Conservation (phyloP, 2,329 filamentous ascomycete species). For the Cladosporium sp. region DNA sequence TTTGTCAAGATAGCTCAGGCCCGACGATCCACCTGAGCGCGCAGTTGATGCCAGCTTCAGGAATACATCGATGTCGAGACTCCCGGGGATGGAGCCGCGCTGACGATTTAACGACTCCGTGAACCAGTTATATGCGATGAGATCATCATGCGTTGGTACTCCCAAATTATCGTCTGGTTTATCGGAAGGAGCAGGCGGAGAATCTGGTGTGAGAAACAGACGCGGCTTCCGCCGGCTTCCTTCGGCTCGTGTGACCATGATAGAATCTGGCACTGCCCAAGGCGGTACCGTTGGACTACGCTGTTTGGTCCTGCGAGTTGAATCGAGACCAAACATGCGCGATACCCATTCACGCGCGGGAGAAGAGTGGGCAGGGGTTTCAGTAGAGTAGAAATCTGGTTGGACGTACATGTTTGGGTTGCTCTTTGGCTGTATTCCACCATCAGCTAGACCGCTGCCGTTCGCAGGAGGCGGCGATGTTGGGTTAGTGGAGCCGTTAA, state of each 20-base stretch:
- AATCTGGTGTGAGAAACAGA: too few species aligned
- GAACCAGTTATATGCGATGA: constrained; percentile 3
- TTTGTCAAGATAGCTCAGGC: background rate
- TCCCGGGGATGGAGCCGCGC: constrained; percentile 13
- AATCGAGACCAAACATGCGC: constrained; percentile 12
- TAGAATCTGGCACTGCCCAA: constrained; percentile 26
- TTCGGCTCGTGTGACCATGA: background rate
- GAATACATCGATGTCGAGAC: constrained; percentile 23
- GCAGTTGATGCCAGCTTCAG: constrained; percentile 20
- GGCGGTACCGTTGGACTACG: constrained; percentile 17
- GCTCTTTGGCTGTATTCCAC: constrained; percentile 26
- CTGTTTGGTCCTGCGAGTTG: constrained; percentile 6
- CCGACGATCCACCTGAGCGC: constrained; percentile 8
- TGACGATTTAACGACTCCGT: background rate
- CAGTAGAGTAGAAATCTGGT: constrained; percentile 13
- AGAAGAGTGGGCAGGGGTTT: constrained; percentile 8
- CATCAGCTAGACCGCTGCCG: constrained; percentile 14
- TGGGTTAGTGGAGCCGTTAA: constrained; percentile 18
- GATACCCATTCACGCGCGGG: constrained; percentile 6
- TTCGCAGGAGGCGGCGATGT: constrained; percentile 7
- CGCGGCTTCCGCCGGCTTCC: too few species aligned
- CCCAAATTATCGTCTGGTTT: too few species aligned
- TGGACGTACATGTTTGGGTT: constrained; percentile 29
- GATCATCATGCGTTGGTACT: background rate
- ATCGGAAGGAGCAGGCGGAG: too few species aligned